Percentiles rank a stretch among this genome's conserved stretches.
phyloP scores from a whole-genome alignment of 2,329 filamentous ascomycete species.

The Ophiostoma novo-ulmi region DNA sequence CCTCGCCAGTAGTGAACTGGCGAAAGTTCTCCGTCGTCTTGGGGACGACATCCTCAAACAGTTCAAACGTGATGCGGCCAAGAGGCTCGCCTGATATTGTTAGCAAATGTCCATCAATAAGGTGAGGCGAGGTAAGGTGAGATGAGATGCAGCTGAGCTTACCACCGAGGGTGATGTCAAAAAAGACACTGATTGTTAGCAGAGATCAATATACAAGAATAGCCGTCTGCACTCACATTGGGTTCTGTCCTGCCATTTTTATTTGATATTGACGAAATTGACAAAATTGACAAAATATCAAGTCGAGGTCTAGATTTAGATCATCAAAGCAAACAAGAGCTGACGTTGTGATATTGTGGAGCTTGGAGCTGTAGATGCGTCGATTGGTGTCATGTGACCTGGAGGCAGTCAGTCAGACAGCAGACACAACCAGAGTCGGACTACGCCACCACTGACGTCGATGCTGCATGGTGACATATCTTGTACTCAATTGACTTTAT shows the following conservation, averaged over 20 bases:
- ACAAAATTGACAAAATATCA: too few relatives aligned
- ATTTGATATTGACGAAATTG: neutral
- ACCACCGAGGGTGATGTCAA: conserved; percentile 63
- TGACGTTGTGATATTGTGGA: neutral
- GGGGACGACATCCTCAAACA: conserved; percentile 79
- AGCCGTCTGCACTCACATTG: neutral
- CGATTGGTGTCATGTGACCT: neutral
- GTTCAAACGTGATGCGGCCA: conserved; percentile 82
- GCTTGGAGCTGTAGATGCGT: neutral
- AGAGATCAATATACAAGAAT: neutral
- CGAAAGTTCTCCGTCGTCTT: conserved; percentile 95
- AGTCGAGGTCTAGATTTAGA: neutral
- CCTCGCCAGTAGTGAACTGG: conserved; percentile 93
- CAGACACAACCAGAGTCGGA: too few relatives aligned
- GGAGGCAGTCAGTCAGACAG: neutral
- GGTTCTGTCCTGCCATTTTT: conserved; percentile 14
- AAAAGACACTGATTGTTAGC: conserved; percentile 33
- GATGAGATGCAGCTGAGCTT: neutral
- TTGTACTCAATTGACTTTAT: too few relatives aligned
- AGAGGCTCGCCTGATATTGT: conserved; percentile 65
- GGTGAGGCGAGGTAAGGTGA: neutral
- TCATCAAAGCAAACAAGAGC: neutral
- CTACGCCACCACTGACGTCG: too few relatives aligned
- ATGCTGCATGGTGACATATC: too few relatives aligned
- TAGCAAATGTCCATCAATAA: neutral